phyloP scores from a whole-genome alignment of 305 asterid species.

The Solanum hybrid region DNA sequence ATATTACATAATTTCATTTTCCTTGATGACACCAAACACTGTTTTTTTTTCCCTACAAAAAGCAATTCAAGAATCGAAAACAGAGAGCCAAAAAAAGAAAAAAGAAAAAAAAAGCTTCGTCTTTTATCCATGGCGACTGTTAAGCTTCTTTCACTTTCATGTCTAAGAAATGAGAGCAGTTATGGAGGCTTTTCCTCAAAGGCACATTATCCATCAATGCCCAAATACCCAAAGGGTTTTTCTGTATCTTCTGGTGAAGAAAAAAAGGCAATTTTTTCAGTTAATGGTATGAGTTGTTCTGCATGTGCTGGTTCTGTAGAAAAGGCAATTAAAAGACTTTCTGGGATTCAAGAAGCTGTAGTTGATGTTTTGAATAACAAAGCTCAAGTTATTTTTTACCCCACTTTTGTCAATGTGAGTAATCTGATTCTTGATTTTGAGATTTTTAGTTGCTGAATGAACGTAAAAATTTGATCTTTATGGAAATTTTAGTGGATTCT shows the following conservation, averaged over 20 bases:
- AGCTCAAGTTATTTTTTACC: conserved; percentile 53
- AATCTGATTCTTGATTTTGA: neutral
- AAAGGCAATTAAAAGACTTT: conserved; percentile 73
- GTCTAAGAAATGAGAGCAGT: conserved; percentile 29
- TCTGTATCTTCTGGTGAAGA: conserved; percentile 29
- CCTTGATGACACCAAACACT: neutral
- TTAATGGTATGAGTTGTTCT: conserved; percentile 80
- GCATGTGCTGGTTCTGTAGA: conserved; percentile 91
- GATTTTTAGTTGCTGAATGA: neutral
- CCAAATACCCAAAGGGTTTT: conserved; percentile 46
- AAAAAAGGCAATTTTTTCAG: conserved; percentile 49
- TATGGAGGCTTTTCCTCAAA: conserved; percentile 34
- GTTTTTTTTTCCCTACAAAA: neutral
- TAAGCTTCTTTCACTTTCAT: conserved; percentile 48
- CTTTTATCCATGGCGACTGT: conserved; percentile 23
- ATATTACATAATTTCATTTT: neutral
- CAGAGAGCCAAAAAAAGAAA: neutral
- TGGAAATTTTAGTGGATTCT: neutral
- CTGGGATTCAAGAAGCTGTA: conserved; percentile 71
- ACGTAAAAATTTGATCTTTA: neutral
- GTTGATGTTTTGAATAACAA: conserved; percentile 66
- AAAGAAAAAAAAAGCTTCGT: neutral
- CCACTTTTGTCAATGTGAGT: conserved; percentile 55
- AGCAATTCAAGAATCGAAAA: neutral
- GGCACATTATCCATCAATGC: conserved; percentile 89